Evolutionary conservation across 495 filamentous ascomycete species (phyloP), one percentile per base, ranked within the genome.

Genomic region (Beverwykella pulmonaria): DNA sequence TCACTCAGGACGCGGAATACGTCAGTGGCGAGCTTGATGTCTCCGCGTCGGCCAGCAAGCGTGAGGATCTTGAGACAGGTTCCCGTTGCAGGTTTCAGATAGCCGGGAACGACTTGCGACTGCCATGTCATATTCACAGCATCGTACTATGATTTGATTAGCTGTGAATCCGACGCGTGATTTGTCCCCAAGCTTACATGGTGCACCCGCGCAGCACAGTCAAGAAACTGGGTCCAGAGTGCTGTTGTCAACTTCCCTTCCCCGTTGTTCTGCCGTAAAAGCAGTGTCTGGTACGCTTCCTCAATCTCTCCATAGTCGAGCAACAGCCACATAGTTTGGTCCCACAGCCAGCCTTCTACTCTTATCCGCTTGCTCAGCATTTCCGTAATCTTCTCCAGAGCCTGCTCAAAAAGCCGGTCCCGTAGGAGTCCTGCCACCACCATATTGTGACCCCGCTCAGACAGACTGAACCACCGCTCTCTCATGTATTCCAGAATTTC

Each of bases 391-490:
- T 86, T 84, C 29, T 92, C 86, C 52, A 96, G 74, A 1, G 91
- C 93, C 71, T 90, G 77, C 75, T 98, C 94, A 57, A 90, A 85
- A 67, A 93, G 88, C 12, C 86, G 83, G 69, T 96, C 92, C 53
- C 90, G 82, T 36, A 97, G 77, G 27, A 94, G 75, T 0, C 92
- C 92, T 32, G 88, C 78, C 4, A 88, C 84, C 34, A 96, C 82
- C 73, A 84, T 83, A 72, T 87, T 82, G 78, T 82, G 86, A 17
- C 87, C 91, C 22, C 85, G 80, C 9, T 80, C 80, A 7, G 82
- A 86, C 25, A 95, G 74, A 1, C 79, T 77, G 47, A 90, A 83
- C 88, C 90, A 94, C 64, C 86, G 77, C 61, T 84, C 80, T 71
- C 84, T 83, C 83, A 93, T 88, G 46, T 85, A 77, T 22, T 86